Conservation (phyloP, 495 filamentous ascomycete species). For the Aspergillus leporis region DNA sequence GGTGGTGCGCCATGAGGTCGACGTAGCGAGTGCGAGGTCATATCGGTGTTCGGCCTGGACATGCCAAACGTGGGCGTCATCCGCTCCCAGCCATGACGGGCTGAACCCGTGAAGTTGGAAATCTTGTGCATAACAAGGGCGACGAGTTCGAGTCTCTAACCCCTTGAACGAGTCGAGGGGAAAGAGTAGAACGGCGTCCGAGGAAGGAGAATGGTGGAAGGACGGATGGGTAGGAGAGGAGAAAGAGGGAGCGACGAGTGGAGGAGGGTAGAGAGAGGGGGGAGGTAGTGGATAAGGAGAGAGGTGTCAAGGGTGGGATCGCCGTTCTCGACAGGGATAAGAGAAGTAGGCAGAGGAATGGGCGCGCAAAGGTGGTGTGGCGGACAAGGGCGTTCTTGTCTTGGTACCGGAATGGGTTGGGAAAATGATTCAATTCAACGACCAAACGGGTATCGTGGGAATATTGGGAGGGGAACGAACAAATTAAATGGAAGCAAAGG, state of each 20-base stretch:
- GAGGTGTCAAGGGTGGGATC: slow-evolving; percentile 16
- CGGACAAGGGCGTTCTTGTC: slow-evolving; percentile 21
- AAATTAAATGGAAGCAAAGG: slow-evolving; percentile 13
- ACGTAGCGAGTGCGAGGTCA: slow-evolving; percentile 68
- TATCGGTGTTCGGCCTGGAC: slow-evolving; percentile 72
- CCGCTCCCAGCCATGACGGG: slow-evolving; percentile 91
- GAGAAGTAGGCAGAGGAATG: slow-evolving; percentile 30
- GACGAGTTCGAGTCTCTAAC: slow-evolving; percentile 34
- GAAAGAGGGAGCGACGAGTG: not conserved
- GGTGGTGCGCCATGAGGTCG: slow-evolving; percentile 67
- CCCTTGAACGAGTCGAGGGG: slow-evolving; percentile 45
- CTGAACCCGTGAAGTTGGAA: slow-evolving; percentile 74
- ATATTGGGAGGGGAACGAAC: slow-evolving; percentile 21
- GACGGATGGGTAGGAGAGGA: slow-evolving; percentile 15
- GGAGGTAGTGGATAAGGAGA: slow-evolving; percentile 22
- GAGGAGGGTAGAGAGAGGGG: too few species aligned
- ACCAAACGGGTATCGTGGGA: slow-evolving; percentile 25
- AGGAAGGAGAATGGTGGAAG: slow-evolving; percentile 11
- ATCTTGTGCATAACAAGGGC: slow-evolving; percentile 81
- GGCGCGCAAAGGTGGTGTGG: slow-evolving; percentile 33
- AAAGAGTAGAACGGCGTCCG: slow-evolving; percentile 32
- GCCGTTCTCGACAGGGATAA: slow-evolving; percentile 44
- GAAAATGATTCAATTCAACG: slow-evolving; percentile 24
- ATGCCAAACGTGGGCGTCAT: slow-evolving; percentile 84
- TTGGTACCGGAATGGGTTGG: slow-evolving; percentile 24